A percentile compares a stretch with the other conserved stretches of the same genome.
phyloP scores from a whole-genome alignment of 768 basidiomycete species.

The Leccinum longicurvipes region DNA sequence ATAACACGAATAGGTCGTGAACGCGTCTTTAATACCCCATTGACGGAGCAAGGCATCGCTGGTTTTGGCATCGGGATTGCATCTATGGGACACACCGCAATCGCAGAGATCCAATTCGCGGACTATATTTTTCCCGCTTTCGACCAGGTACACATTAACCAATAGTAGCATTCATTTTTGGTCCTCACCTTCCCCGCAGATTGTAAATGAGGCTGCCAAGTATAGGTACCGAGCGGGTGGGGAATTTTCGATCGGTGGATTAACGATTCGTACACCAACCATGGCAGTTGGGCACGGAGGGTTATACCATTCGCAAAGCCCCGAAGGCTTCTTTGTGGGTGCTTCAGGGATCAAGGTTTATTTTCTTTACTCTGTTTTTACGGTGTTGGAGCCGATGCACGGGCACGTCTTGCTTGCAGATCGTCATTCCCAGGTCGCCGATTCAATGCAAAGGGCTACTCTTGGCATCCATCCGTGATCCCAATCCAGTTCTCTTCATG shows the following conservation, averaged over 20 bases:
- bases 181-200: constrained; percentile 37
- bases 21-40: constrained; percentile 92
- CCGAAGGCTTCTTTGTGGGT: constrained; percentile 92
- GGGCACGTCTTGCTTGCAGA: constrained; percentile 19
- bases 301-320: constrained; percentile 92
- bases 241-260: constrained; percentile 72
- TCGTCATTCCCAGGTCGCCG: constrained; percentile 93
- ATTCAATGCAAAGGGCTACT: constrained; percentile 95
- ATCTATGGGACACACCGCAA: constrained; percentile 90
- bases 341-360: constrained; percentile 83
- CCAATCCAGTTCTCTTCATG: constrained; percentile 93
- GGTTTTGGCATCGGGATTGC: constrained; percentile 93
- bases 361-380: not conserved
- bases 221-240: constrained; percentile 88
- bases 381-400: not conserved
- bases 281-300: constrained; percentile 95
- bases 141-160: constrained; percentile 63
- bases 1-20: constrained; percentile 59
- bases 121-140: constrained; percentile 95
- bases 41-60: constrained; percentile 91
- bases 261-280: constrained; percentile 82
- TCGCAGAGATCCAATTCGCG: constrained; percentile 90
- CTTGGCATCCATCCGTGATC: constrained; percentile 83
- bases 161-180: not conserved
- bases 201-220: constrained; percentile 96